Percentiles rank a stretch among this genome's conserved stretches.
phyloP scores from a whole-genome alignment of 78 protist species.

The Tieghemostelium lacteum region DNA sequence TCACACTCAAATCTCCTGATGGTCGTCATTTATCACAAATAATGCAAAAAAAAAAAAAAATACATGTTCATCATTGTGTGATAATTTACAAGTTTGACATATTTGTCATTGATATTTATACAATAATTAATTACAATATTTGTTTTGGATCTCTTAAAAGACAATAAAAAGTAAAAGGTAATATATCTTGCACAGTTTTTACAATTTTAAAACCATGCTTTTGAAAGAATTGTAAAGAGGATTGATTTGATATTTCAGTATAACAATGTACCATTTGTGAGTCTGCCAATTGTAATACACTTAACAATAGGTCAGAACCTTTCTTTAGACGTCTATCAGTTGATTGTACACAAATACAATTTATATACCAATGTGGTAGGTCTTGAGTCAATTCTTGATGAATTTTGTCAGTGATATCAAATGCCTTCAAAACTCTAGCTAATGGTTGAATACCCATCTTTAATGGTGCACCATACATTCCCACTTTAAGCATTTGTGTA shows the following conservation, averaged over 20 bases:
- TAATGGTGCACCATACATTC: constrained; percentile 29
- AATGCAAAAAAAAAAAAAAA: too few relatives aligned
- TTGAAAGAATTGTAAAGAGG: constrained; percentile 16
- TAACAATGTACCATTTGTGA: constrained; percentile 42
- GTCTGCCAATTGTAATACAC: constrained; percentile 36
- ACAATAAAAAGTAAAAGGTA: too few relatives aligned
- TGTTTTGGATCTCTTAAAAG: too few relatives aligned
- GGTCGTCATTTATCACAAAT: constrained; percentile 91
- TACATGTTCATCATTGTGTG: too few relatives aligned
- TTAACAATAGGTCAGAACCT: constrained; percentile 14
- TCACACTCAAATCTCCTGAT: constrained; percentile 77
- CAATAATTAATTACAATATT: too few relatives aligned
- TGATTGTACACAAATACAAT: constrained; percentile 13
- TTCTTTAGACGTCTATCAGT: not conserved
- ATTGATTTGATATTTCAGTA: constrained; percentile 30
- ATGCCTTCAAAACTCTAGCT: constrained; percentile 15
- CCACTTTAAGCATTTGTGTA: constrained; percentile 41
- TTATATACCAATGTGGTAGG: constrained; percentile 19
- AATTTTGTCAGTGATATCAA: constrained; percentile 24
- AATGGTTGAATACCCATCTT: constrained; percentile 42
- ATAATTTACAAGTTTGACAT: too few relatives aligned
- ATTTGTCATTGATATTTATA: too few relatives aligned
- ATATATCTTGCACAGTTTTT: not conserved
- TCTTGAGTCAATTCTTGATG: not conserved
- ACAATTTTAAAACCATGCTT: not conserved